Percentiles rank a stretch among this genome's conserved stretches.
Evolutionary conservation across 768 basidiomycete genomes (phyloP).

Genomic region (Calocybe cyanea): DNA sequence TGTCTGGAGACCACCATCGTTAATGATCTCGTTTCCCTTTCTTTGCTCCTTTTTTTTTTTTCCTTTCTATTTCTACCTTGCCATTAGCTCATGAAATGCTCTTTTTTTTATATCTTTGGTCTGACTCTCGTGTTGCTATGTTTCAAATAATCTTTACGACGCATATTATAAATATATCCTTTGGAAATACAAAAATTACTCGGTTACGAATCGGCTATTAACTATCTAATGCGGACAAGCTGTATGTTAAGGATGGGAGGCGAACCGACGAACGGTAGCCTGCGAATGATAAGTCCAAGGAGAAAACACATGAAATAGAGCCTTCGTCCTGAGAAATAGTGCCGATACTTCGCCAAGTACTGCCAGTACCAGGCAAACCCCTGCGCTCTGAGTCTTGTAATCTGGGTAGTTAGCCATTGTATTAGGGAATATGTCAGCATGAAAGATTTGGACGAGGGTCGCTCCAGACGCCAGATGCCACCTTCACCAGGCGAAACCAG

Average conservation of each 20-base stretch:
- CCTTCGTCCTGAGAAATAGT: conserved; percentile 13
- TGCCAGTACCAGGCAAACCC: conserved; percentile 16
- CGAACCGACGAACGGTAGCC: conserved; percentile 20
- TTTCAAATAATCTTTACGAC: conserved; percentile 16
- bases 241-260: conserved; percentile 22
- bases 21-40: neutral
- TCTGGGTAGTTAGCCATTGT: conserved; percentile 10
- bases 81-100: neutral
- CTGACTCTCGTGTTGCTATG: conserved; percentile 4
- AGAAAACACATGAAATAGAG: conserved; percentile 20
- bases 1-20: conserved; percentile 3
- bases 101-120: conserved; percentile 1
- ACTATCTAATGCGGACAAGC: conserved; percentile 15
- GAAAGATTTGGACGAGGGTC: conserved; percentile 14
- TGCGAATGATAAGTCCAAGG: conserved; percentile 18
- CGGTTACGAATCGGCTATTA: neutral
- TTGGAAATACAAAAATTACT: neutral
- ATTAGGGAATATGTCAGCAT: conserved; percentile 18
- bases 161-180: conserved; percentile 8
- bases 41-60: neutral
- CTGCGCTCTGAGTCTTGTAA: conserved; percentile 9
- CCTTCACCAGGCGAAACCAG: conserved; percentile 60
- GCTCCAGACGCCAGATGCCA: conserved; percentile 4
- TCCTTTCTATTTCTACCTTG: neutral
- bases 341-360: conserved; percentile 15